These are phyloP conservation scores for Hortaea sp. DNA, from an alignment of 2,329 filamentous ascomycete species.

Conservation along the genomic window DNA sequence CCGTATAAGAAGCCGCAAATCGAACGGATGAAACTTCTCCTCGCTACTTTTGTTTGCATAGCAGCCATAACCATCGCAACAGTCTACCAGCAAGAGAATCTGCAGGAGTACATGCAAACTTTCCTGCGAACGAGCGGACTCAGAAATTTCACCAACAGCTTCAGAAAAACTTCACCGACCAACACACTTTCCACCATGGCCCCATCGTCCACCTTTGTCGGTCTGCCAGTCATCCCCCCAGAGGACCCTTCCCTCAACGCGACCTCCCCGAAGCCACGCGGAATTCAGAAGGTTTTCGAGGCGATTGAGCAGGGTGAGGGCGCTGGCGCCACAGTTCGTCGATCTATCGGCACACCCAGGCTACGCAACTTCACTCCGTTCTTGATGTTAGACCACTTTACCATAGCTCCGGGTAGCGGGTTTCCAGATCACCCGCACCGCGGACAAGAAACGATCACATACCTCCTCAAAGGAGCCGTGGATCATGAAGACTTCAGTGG, in stretches of 20 bases:
- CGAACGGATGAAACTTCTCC: constrained; percentile 14
- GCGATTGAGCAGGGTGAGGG: constrained; percentile 82
- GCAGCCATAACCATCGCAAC: constrained; percentile 25
- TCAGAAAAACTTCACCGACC: constrained; percentile 23
- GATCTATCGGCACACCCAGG: constrained; percentile 74
- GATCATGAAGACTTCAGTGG: constrained; percentile 92
- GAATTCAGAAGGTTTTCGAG: constrained; percentile 73
- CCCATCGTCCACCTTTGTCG: constrained; percentile 29
- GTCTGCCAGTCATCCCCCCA: constrained; percentile 40
- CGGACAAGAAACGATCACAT: constrained; percentile 84
- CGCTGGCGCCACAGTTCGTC: constrained; percentile 73
- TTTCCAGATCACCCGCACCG: constrained; percentile 81
- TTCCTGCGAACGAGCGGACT: constrained; percentile 22
- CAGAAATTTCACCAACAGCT: constrained; percentile 14
- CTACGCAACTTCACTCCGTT: constrained; percentile 85
- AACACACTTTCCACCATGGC: constrained; percentile 21
- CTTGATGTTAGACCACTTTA: constrained; percentile 90
- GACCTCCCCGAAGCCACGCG: constrained; percentile 59
- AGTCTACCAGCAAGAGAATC: constrained; percentile 19
- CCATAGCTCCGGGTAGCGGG: constrained; percentile 65
- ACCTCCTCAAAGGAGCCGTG: constrained; percentile 72
- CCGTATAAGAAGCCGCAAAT: constrained; percentile 4
- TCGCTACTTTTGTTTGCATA: constrained; percentile 33
- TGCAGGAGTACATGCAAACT: constrained; percentile 29
- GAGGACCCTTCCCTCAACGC: constrained; percentile 33